Evolutionary conservation across 2,329 filamentous ascomycete genomes (phyloP).

Genomic region (Pyricularia sp.): DNA sequence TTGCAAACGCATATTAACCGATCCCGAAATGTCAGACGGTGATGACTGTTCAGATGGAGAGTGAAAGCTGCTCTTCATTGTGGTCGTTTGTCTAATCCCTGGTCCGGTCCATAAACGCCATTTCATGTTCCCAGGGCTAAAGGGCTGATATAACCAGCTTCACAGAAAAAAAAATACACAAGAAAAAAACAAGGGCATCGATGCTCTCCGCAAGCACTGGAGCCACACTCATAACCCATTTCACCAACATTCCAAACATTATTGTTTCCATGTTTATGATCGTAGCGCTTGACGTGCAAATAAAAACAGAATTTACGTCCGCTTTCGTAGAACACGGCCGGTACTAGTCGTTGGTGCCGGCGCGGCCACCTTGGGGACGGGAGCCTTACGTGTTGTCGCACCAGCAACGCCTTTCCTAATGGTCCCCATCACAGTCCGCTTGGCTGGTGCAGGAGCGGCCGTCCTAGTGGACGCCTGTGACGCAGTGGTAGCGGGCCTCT

Average conservation of each 20-base stretch:
- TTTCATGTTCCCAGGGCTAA: neutral
- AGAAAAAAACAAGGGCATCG: neutral
- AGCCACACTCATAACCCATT: neutral
- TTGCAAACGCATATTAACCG: neutral
- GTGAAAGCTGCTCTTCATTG: neutral
- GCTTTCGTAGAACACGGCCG: constrained; percentile 46
- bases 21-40: neutral
- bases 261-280: neutral
- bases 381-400: constrained; percentile 38
- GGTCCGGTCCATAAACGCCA: neutral
- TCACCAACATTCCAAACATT: neutral
- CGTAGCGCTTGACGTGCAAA: neutral
- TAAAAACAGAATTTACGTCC: constrained; percentile 24
- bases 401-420: constrained; percentile 42
- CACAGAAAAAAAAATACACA: neutral
- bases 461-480: constrained; percentile 21
- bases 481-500: constrained; percentile 23
- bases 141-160: neutral
- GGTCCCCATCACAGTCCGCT: constrained; percentile 44
- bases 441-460: constrained; percentile 25
- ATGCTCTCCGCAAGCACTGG: neutral
- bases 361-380: constrained; percentile 28
- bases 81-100: neutral
- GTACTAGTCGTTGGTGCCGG: constrained; percentile 30
- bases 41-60: neutral